Evolutionary conservation across 306 rosid genomes (phyloP).

Genomic region (Arachis hypogaea): DNA sequence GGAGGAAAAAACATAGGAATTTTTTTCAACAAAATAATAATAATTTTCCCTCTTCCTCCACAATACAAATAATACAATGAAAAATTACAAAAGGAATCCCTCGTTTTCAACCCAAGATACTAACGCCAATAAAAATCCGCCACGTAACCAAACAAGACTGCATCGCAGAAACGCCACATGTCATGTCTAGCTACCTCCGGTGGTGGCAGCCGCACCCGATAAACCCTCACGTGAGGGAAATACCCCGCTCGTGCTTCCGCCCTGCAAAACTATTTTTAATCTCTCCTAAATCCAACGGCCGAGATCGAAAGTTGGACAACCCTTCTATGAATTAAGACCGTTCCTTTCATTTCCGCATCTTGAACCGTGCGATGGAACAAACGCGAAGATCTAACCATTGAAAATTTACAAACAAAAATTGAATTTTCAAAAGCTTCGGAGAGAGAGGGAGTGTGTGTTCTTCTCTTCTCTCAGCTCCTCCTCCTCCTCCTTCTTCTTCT

Average conservation of each 20-base stretch:
- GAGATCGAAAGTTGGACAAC: background rate
- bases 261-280: slow-evolving; percentile 36
- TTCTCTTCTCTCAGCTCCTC: slow-evolving; percentile 10
- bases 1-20: slow-evolving; percentile 23
- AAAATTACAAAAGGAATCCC: slow-evolving; percentile 16
- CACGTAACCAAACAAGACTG: slow-evolving; percentile 1
- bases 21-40: background rate
- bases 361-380: slow-evolving; percentile 50
- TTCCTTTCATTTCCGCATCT: slow-evolving; percentile 1
- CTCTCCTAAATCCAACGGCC: slow-evolving; percentile 51
- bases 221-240: background rate
- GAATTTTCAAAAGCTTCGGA: slow-evolving; percentile 92
- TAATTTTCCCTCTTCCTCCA: background rate
- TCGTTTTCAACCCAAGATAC: slow-evolving; percentile 33
- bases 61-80: background rate
- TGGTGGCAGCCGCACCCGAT: slow-evolving; percentile 29
- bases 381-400: slow-evolving; percentile 60
- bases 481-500: slow-evolving; percentile 33
- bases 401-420: slow-evolving; percentile 66
- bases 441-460: slow-evolving; percentile 79
- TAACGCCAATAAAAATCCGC: slow-evolving; percentile 16
- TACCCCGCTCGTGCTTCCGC: slow-evolving; percentile 11
- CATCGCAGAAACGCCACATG: slow-evolving; percentile 19
- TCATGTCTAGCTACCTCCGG: background rate
- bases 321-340: slow-evolving; percentile 63